Conservation (phyloP, 345 rosid species). For the Eucalyptus melliodora region DNA sequence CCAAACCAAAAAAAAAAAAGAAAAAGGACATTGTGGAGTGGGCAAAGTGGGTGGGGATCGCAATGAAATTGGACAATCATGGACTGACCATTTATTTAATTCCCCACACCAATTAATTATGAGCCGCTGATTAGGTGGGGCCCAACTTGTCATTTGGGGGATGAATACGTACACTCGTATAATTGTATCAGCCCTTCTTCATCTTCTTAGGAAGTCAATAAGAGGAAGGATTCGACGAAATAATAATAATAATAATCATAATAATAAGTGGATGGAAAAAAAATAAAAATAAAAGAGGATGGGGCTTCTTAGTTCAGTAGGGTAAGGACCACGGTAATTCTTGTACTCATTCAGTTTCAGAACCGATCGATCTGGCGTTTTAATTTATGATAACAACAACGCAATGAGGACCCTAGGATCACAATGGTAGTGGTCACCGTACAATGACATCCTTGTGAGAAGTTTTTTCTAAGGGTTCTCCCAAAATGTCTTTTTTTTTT, state of each 20-base stretch:
- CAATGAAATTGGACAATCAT: not conserved
- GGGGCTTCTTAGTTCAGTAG: not conserved
- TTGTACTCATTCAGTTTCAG: not conserved
- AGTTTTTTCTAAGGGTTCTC: not conserved
- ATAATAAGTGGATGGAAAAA: not conserved
- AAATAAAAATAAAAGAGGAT: not conserved
- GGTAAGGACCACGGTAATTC: not conserved
- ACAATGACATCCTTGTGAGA: not conserved
- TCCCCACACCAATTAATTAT: not conserved
- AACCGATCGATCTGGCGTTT: not conserved
- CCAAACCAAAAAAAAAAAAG: rapidly evolving
- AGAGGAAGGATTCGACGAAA: not conserved
- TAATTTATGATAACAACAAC: not conserved
- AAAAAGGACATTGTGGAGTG: not conserved
- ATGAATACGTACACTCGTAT: not conserved
- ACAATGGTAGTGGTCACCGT: not conserved
- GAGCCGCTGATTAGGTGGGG: not conserved
- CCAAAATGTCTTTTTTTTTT: not conserved
- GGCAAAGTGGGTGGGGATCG: not conserved
- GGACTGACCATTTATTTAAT: not conserved
- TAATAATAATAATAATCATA: too few species aligned
- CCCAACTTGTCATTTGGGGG: not conserved
- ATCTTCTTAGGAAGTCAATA: too few species aligned
- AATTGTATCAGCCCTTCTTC: not conserved
- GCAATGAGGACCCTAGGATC: not conserved